Evolutionary conservation across 306 rosid genomes (phyloP).

Genomic region (Nissolia schottii): DNA sequence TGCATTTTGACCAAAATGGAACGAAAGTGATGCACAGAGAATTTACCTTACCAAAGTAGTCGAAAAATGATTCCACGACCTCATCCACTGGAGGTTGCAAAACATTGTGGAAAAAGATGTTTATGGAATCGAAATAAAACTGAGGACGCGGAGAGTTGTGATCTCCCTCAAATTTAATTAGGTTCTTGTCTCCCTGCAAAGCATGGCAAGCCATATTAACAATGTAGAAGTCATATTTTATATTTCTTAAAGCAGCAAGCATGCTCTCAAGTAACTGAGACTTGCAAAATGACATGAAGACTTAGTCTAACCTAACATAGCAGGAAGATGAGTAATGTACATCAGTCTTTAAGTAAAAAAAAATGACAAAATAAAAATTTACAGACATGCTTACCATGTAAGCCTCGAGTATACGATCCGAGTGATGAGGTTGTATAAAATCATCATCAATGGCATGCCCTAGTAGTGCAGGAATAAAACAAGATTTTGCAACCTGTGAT

Average conservation of each 20-base stretch:
- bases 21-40: conserved; percentile 21
- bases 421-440: conserved; percentile 89
- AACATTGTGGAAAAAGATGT: conserved; percentile 83
- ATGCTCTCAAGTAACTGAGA: neutral
- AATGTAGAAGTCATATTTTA: neutral
- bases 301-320: neutral
- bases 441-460: conserved; percentile 97
- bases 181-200: conserved; percentile 88
- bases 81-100: conserved; percentile 96
- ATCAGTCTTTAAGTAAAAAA: neutral
- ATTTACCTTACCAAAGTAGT: conserved; percentile 80
- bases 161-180: conserved; percentile 94
- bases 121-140: conserved; percentile 86
- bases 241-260: neutral
- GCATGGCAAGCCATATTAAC: conserved; percentile 5
- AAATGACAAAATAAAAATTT: no score
- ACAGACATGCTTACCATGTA: conserved; percentile 61
- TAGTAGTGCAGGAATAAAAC: conserved; percentile 75
- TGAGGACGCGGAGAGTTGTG: conserved; percentile 98
- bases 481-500: conserved; percentile 76
- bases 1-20: conserved; percentile 15
- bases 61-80: conserved; percentile 62
- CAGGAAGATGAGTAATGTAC: neutral
- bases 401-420: conserved; percentile 76
- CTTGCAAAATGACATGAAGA: conserved; percentile 7